Evolutionary conservation across 208 protist genomes (phyloP).

Genomic region (Porcisia deanei): DNA sequence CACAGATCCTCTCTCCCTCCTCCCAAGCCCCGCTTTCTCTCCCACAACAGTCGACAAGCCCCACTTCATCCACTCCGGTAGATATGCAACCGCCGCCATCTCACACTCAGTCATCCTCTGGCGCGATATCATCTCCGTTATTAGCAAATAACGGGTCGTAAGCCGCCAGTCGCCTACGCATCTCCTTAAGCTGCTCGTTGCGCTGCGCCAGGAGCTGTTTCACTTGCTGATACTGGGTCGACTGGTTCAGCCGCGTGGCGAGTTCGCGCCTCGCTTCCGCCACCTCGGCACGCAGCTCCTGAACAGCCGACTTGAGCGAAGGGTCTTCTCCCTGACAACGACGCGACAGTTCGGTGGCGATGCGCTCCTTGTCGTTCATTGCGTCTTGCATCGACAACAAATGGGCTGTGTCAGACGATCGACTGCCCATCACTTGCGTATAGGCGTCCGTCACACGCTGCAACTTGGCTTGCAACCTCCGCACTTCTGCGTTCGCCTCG

Average conservation of each 20-base stretch:
- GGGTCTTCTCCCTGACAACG: conserved; percentile 47
- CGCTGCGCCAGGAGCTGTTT: conserved; percentile 64
- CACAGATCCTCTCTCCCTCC: background rate
- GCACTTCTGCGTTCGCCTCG: conserved; percentile 72
- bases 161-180: conserved; percentile 45
- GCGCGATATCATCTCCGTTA: conserved; percentile 45
- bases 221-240: conserved; percentile 79
- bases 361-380: conserved; percentile 47
- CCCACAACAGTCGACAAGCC: background rate
- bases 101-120: conserved; percentile 53
- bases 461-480: conserved; percentile 61
- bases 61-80: background rate
- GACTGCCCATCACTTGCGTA: conserved; percentile 52
- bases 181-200: conserved; percentile 56
- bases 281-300: conserved; percentile 57
- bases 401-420: conserved; percentile 47
- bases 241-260: conserved; percentile 63
- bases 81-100: background rate
- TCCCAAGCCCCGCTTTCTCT: background rate
- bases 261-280: conserved; percentile 62
- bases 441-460: conserved; percentile 65
- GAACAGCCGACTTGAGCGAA: conserved; percentile 34
- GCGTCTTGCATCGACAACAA: conserved; percentile 53
- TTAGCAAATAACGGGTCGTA: conserved; percentile 48
- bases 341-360: conserved; percentile 37